phyloP scores from a whole-genome alignment of 352 stramenopile genomes.

The Phytophthora sojae region DNA sequence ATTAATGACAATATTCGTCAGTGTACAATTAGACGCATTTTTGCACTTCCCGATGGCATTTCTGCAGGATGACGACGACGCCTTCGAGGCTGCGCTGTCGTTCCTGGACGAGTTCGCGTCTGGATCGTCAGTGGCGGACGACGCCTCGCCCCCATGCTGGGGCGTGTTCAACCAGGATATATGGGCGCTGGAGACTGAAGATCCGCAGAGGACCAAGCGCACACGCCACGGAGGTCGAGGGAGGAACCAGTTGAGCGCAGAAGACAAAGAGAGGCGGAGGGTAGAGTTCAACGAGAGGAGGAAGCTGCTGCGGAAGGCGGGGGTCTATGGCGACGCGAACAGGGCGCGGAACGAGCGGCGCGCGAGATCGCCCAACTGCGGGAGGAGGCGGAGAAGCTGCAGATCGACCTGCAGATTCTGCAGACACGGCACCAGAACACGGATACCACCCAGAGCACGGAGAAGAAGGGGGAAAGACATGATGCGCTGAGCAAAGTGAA shows the following conservation, averaged over 20 bases:
- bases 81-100: conserved; percentile 15
- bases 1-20: not conserved
- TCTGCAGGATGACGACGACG: conserved; percentile 14
- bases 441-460: not conserved
- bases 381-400: conserved; percentile 38
- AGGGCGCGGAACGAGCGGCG: conserved; percentile 38
- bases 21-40: not conserved
- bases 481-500: not conserved
- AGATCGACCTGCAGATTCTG: conserved; percentile 40
- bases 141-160: not conserved
- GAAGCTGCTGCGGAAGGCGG: conserved; percentile 21
- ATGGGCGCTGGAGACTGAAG: not conserved
- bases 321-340: conserved; percentile 39
- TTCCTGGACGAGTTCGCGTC: conserved; percentile 21
- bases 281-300: conserved; percentile 23
- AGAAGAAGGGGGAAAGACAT: not conserved
- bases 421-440: not conserved
- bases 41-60: conserved; percentile 14
- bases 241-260: conserved; percentile 1
- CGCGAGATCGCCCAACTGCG: conserved; percentile 47
- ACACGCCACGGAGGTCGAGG: not conserved
- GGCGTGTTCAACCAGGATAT: not conserved
- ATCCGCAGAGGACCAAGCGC: not conserved
- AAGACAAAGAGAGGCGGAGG: conserved; percentile 17
- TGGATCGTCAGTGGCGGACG: not conserved